These are phyloP conservation scores for Cadophora luteo-olivacea DNA, from an alignment of 2,329 filamentous ascomycete genomes.

Conservation along the genomic window DNA sequence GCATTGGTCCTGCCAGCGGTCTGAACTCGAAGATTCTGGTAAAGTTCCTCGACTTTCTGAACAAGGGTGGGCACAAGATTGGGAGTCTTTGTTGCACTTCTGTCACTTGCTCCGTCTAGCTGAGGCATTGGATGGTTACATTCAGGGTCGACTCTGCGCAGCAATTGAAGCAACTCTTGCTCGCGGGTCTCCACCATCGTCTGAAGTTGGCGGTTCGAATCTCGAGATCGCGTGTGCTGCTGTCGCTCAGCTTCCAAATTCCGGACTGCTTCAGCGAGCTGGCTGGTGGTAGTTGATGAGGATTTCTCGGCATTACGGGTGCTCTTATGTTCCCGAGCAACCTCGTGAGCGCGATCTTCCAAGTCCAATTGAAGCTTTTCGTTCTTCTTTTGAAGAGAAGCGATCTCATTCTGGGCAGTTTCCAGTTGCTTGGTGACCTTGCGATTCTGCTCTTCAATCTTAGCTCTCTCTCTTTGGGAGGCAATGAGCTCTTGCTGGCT, in stretches of 20 bases:
- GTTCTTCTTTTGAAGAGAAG: conserved; percentile 88
- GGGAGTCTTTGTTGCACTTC: conserved; percentile 55
- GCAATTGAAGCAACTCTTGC: conserved; percentile 80
- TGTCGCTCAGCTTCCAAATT: conserved; percentile 91
- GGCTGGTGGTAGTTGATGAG: conserved; percentile 78
- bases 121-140: conserved; percentile 59
- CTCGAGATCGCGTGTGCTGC: conserved; percentile 82
- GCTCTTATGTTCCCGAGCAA: conserved; percentile 87
- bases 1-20: conserved; percentile 81
- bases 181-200: conserved; percentile 79
- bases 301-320: conserved; percentile 90
- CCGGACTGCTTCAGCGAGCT: conserved; percentile 87
- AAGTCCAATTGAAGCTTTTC: conserved; percentile 89
- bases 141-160: conserved; percentile 82
- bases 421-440: conserved; percentile 84
- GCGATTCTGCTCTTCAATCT: conserved; percentile 81
- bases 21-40: conserved; percentile 85
- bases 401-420: conserved; percentile 82
- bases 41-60: conserved; percentile 85
- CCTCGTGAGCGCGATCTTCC: conserved; percentile 92
- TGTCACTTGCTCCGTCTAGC: conserved; percentile 62
- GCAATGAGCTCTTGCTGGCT: conserved; percentile 78
- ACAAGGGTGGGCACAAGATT: conserved; percentile 84
- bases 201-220: conserved; percentile 83
- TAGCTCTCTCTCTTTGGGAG: conserved; percentile 82